Percentiles rank a stretch among this genome's conserved stretches.
phyloP scores from a whole-genome alignment of 2,329 filamentous ascomycete species.

The Nigrospora sphaerica region DNA sequence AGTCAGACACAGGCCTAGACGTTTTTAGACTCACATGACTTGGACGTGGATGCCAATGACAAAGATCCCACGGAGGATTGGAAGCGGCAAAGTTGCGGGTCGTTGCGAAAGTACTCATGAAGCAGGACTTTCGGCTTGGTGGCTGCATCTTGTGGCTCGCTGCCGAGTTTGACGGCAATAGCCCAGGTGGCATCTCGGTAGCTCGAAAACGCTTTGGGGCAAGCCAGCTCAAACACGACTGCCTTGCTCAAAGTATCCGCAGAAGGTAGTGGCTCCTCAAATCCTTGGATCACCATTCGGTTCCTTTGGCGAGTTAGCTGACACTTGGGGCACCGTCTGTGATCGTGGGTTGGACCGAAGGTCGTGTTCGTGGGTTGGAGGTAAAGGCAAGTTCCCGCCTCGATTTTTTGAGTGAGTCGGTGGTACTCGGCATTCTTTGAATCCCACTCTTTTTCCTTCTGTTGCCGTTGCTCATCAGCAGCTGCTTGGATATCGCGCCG shows the following conservation, averaged over 20 bases:
- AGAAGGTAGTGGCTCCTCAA: slow-evolving; percentile 32
- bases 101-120: slow-evolving; percentile 7
- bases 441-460: slow-evolving; percentile 26
- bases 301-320: slow-evolving; percentile 16
- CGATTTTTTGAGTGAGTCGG: slow-evolving; percentile 19
- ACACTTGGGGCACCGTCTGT: slow-evolving; percentile 28
- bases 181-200: slow-evolving; percentile 36
- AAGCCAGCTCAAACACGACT: slow-evolving; percentile 32
- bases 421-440: slow-evolving; percentile 21
- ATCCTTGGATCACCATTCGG: slow-evolving; percentile 26
- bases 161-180: slow-evolving; percentile 23
- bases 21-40: slow-evolving; percentile 9
- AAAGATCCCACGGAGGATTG: slow-evolving; percentile 4
- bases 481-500: slow-evolving; percentile 13
- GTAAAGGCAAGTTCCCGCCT: slow-evolving; percentile 23
- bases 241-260: slow-evolving; percentile 20
- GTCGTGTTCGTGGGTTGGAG: slow-evolving; percentile 9
- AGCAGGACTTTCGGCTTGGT: slow-evolving; percentile 8
- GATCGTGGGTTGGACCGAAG: slow-evolving; percentile 12
- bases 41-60: slow-evolving; percentile 8
- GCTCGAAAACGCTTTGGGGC: slow-evolving; percentile 22
- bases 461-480: slow-evolving; percentile 8
- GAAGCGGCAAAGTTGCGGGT: slow-evolving; percentile 2
- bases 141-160: slow-evolving; percentile 5
- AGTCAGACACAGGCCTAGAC: slow-evolving; percentile 2